Base-by-base conservation (phyloP, 2,329 filamentous ascomycete species). In the Rutstroemia sp. region DNA sequence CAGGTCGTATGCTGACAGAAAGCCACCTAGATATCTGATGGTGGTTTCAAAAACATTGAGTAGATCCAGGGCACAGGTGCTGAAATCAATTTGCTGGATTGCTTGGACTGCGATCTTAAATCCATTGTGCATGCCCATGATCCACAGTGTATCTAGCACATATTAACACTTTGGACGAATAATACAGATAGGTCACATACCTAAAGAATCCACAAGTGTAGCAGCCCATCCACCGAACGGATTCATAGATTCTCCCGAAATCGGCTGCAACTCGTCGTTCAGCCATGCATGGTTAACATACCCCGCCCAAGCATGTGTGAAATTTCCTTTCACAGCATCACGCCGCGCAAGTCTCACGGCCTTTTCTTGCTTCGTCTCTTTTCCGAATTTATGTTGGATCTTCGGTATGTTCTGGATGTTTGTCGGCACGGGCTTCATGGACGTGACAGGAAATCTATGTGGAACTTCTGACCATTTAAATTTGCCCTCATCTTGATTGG, bases 201-300 rank as follows among this genome's bases (percentile, higher is more conserved):
- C 53, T 9, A 55, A 46, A 42, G 53, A 41, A 72, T 95, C 90
- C 4, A 95, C 87, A 59, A 95, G 69, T 0, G 90, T 94, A 9
- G 90, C 90, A 12, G 88, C 88, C 91, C 90, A 96, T 46, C 87
- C 90, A 66, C 90, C 92, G 71, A 96, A 96, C 0, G 89, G 88
- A 67, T 96, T 87, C 30, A 81, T 81, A 59, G 75, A 81, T 5
- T 73, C 74, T 54, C 85, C 85, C 34, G 81, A 80, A 9, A 92
- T 74, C 1, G 92, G 92, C 49, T 73, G 78, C 8, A 97, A 73
- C 73, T 97, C 92, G 68, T 97, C 92, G 63, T 92, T 87, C 62
- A 85, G 81, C 83, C 88, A 92, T 6, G 91, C 92, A 63, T 85
- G 78, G 57, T 83, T 77, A 66, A 81, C 86, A 73, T 97, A 97